Conservation (phyloP, 345 rosid species). For the Populus simonii region DNA sequence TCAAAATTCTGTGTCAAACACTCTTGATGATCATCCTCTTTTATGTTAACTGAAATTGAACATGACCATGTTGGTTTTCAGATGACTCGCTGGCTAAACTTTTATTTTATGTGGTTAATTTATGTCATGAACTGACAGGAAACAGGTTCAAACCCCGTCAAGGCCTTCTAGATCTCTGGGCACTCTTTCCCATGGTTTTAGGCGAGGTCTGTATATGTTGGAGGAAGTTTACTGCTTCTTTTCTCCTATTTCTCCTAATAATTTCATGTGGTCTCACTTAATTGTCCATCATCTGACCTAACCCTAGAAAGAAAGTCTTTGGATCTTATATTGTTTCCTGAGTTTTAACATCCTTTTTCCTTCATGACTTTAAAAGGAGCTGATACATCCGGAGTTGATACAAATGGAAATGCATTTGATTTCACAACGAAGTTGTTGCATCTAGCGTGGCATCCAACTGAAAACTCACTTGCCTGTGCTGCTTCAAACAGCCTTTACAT, state of each 20-base stretch:
- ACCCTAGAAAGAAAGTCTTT: background rate
- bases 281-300: background rate
- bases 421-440: slow-evolving; percentile 51
- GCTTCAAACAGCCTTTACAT: slow-evolving; percentile 66
- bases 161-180: slow-evolving; percentile 56
- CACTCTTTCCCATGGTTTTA: slow-evolving; percentile 44
- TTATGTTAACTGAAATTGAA: background rate
- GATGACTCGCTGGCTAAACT: background rate
- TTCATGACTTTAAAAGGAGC: slow-evolving; percentile 23
- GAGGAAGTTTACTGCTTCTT: background rate
- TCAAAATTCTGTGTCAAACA: background rate
- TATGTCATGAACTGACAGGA: slow-evolving; percentile 34
- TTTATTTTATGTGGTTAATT: background rate
- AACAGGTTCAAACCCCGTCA: slow-evolving; percentile 45
- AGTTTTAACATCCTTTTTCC: background rate
- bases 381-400: slow-evolving; percentile 42
- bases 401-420: slow-evolving; percentile 54
- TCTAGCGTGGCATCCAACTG: slow-evolving; percentile 61
- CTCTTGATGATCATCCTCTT: background rate
- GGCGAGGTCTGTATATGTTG: slow-evolving; percentile 42
- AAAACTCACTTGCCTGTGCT: slow-evolving; percentile 52
- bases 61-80: background rate
- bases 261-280: background rate
- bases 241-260: background rate
- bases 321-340: background rate